phyloP scores from a whole-genome alignment of 1,284 basidiomycete genomes.

The Boletus albobrunnescens region DNA sequence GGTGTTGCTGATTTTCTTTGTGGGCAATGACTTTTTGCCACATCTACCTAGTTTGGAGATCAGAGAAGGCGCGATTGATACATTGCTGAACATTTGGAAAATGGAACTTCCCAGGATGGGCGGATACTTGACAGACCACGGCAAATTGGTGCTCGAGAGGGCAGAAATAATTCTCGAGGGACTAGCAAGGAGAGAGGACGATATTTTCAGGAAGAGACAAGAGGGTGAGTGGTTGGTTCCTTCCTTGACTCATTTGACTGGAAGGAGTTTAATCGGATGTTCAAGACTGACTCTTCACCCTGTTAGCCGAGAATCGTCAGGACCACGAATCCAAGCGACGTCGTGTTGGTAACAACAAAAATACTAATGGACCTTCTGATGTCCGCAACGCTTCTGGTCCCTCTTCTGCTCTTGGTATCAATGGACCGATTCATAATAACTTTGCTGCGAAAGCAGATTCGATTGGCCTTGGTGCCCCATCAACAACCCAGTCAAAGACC shows the following conservation, averaged over 20 bases:
- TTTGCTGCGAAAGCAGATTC: conserved; percentile 73
- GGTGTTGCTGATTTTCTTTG: conserved; percentile 99
- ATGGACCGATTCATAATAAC: conserved; percentile 54
- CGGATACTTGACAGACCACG: conserved; percentile 94
- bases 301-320: conserved; percentile 85
- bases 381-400: conserved; percentile 43
- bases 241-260: conserved; percentile 1
- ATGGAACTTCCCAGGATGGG: conserved; percentile 91
- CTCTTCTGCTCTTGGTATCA: conserved; percentile 51
- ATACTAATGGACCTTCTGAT: conserved; percentile 33
- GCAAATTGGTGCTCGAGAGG: conserved; percentile 80
- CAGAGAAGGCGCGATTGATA: conserved; percentile 98
- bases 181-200: conserved; percentile 88
- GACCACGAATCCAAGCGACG: conserved; percentile 86
- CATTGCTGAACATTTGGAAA: conserved; percentile 93
- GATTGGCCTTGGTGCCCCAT: conserved; percentile 63
- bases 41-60: conserved; percentile 98
- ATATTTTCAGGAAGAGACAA: conserved; percentile 89
- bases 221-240: conserved; percentile 63
- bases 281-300: conserved; percentile 13
- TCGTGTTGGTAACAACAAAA: conserved; percentile 68
- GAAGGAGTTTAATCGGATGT: conserved; percentile 4
- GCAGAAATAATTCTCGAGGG: conserved; percentile 95
- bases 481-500: conserved; percentile 51
- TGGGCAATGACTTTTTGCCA: conserved; percentile 99